Evolutionary conservation across 352 stramenopile species (phyloP), one percentile per base, ranked within the genome.

Genomic region (Saprolegnia diclina): DNA sequence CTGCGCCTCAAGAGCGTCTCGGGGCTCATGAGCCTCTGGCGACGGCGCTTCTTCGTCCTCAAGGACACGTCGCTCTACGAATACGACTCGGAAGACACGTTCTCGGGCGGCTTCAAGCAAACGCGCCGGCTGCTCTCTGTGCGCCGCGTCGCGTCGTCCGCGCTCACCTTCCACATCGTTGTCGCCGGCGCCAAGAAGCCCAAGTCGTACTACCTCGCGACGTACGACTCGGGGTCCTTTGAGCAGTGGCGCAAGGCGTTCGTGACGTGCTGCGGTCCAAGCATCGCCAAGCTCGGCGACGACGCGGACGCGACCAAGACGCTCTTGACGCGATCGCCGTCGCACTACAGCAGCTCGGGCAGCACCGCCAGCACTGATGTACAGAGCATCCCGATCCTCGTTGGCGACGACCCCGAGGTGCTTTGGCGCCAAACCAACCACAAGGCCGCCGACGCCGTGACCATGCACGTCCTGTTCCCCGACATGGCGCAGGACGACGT

Each of bases 31-130:
- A 77, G 78, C 18, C 76, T 72, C 19, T 91, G 83, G 81, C 83
- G 85, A 63, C 73, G 78, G 61, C 83, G 79, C 57, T 88, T 74
- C 77, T 89, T 91, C 72, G 80, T 76, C 52, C 73, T 91, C 22
- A 80, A 91, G 65, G 78, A 78, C 61, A 83, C 77, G 6, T 74
- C 86, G 71, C 78, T 89, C 7, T 89, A 85, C 71, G 88, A 89
- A 75, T 91, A 87, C 77, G 88, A 91, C 24, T 59, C 52, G 52
- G 52, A 59, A 59, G n/a, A 35, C 24, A 59, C 52, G 13, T 59
- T 59, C 19, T 2, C 13, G 3, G 52, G n/a, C 4, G 52, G 52
- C 35, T n/a, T 21, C 35, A 59, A 59, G 52, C 11, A 14, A 9
- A 59, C 52, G n/a, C 24, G 52, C 11, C 24, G 52, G 9, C 24